These are phyloP conservation scores for Tetracladium setigerum DNA, from an alignment of 495 filamentous ascomycete genomes.

Conservation along the genomic window DNA sequence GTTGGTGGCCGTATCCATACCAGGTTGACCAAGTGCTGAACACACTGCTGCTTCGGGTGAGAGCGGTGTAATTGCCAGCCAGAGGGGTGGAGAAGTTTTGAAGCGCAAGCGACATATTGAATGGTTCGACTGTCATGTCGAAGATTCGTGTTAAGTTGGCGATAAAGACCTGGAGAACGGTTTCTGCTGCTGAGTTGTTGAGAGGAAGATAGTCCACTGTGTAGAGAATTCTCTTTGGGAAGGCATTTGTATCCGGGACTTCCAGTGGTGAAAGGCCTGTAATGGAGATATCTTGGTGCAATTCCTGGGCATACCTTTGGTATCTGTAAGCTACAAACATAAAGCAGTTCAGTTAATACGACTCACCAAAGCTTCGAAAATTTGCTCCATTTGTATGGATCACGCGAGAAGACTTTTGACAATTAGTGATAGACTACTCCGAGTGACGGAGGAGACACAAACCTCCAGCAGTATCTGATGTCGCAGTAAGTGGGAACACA, in stretches of 20 bases:
- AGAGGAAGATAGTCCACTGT: slow-evolving; percentile 31
- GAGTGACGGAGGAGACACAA: too few species aligned
- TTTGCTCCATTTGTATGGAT: slow-evolving; percentile 29
- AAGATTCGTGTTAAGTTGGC: slow-evolving; percentile 11
- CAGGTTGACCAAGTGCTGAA: background rate
- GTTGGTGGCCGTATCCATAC: slow-evolving; percentile 17
- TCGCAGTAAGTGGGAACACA: slow-evolving; percentile 37
- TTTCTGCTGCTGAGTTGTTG: slow-evolving; percentile 28
- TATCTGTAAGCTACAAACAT: too few species aligned
- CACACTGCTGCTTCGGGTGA: background rate
- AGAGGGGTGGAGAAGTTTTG: slow-evolving; percentile 24
- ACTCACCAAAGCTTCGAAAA: slow-evolving; percentile 28
- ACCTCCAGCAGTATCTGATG: slow-evolving; percentile 36
- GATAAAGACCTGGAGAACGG: slow-evolving; percentile 26
- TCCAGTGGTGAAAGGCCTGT: slow-evolving; percentile 27
- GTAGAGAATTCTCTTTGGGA: slow-evolving; percentile 29
- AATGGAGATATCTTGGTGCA: slow-evolving; percentile 24
- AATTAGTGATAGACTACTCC: too few species aligned
- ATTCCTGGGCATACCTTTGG: slow-evolving; percentile 20
- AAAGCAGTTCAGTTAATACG: too few species aligned
- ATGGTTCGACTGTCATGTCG: slow-evolving; percentile 30
- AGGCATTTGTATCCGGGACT: slow-evolving; percentile 24
- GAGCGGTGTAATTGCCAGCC: slow-evolving; percentile 6
- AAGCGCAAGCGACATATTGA: slow-evolving; percentile 22
- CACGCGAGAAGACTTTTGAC: slow-evolving; percentile 22